Conservation (phyloP, 73 alveolate genomes). For the Effrenium voratum region DNA sequence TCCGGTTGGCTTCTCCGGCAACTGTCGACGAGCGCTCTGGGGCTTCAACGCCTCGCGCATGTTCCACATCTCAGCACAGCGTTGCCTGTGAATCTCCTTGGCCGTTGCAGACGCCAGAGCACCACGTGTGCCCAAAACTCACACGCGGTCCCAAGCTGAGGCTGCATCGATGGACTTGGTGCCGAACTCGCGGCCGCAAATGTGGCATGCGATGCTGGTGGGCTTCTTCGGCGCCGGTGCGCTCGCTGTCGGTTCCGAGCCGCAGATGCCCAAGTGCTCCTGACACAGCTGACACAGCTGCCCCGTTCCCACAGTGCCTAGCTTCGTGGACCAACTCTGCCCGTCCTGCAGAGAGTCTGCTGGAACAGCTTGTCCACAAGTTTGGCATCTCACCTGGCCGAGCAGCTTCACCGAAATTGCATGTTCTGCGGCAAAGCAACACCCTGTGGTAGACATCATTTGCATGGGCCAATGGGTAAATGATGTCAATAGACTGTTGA, state of each 20-base stretch:
- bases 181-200: constrained; percentile 98
- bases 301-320: too few relatives aligned
- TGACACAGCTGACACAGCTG: not conserved
- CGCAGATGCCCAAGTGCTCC: not conserved
- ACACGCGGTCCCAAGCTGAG: too few relatives aligned
- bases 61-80: constrained; percentile 96
- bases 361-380: constrained; percentile 10
- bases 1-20: too few relatives aligned
- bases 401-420: too few relatives aligned
- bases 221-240: not conserved
- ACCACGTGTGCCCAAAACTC: too few relatives aligned
- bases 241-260: not conserved
- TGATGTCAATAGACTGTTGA: too few relatives aligned
- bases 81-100: constrained; percentile 96
- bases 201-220: constrained; percentile 94
- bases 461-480: too few relatives aligned
- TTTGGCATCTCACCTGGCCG: not conserved
- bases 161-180: constrained; percentile 95
- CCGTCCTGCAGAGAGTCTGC: not conserved
- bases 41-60: constrained; percentile 96
- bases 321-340: too few relatives aligned
- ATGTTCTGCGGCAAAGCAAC: not conserved
- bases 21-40: constrained; percentile 95
- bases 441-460: too few relatives aligned
- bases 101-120: too few relatives aligned